Evolutionary conservation across 208 protist genomes (phyloP).

Genomic region (Trypanosoma melophagium): DNA sequence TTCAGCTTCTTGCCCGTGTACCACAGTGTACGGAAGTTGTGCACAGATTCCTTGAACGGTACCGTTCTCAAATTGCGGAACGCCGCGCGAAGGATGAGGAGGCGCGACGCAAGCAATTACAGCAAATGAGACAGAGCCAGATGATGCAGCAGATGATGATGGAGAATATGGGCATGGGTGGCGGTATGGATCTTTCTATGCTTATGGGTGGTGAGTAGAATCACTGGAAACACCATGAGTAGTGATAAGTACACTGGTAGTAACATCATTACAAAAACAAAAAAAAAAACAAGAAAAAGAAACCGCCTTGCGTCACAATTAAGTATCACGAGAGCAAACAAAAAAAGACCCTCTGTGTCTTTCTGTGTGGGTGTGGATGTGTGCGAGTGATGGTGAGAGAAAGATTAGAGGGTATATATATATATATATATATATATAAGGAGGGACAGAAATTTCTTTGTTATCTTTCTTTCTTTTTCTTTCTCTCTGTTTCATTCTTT

Average conservation of each 20-base stretch:
- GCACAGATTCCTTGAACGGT: constrained; percentile 53
- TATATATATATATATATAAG: no score
- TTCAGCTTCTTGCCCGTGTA: constrained; percentile 57
- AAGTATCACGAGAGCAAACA: no score
- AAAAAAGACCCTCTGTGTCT: no score
- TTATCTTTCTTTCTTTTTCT: no score
- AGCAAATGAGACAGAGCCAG: constrained; percentile 80
- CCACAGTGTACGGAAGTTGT: constrained; percentile 34
- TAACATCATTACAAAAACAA: background rate
- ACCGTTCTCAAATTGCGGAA: constrained; percentile 69
- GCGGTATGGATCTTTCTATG: constrained; percentile 18
- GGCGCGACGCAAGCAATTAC: constrained; percentile 65
- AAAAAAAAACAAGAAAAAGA: constrained; percentile 1
- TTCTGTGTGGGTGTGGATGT: no score
- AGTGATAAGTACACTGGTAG: background rate
- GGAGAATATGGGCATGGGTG: constrained; percentile 85
- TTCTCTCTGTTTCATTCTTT: no score
- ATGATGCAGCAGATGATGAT: constrained; percentile 90
- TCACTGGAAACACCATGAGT: background rate
- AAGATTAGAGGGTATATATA: no score
- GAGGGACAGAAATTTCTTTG: no score
- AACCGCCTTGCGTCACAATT: background rate
- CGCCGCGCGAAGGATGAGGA: constrained; percentile 81
- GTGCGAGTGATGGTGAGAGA: no score
- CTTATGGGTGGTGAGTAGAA: constrained; percentile 23